A percentile compares a stretch with the other conserved stretches of the same genome.
Conservation (phyloP, 2,329 filamentous ascomycete genomes). For the Fusarium graminum region DNA sequence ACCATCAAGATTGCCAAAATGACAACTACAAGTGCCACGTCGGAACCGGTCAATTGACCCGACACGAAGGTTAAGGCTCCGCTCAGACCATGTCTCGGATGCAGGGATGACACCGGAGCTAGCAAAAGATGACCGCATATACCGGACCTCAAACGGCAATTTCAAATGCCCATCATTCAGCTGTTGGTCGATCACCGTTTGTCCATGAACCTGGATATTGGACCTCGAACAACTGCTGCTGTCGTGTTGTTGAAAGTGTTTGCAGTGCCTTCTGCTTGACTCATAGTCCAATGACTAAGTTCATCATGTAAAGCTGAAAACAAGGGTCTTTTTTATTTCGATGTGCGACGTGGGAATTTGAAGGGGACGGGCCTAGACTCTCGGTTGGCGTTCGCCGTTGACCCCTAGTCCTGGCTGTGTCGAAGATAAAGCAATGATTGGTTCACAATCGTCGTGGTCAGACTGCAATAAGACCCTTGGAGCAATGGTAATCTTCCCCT, state of each 20-base stretch:
- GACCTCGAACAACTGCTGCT: neutral
- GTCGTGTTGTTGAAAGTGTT: neutral
- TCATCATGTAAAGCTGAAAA: conserved; percentile 6
- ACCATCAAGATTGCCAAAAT: neutral
- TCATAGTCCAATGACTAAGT: neutral
- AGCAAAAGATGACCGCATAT: conserved; percentile 13
- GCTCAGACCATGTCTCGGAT: conserved; percentile 1
- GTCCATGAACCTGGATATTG: neutral
- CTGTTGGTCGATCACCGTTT: neutral
- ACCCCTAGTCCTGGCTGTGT: conserved; percentile 11
- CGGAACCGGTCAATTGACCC: neutral
- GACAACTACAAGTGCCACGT: neutral
- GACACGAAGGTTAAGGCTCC: neutral
- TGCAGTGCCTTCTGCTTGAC: neutral
- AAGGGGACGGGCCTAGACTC: neutral
- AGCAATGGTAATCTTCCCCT: conserved; percentile 1
- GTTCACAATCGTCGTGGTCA: neutral
- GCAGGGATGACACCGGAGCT: neutral
- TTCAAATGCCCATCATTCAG: neutral
- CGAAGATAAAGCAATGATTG: conserved; percentile 31
- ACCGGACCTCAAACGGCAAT: neutral
- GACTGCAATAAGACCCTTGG: conserved; percentile 15
- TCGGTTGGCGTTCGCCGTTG: conserved; percentile 1
- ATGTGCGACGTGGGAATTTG: conserved; percentile 5
- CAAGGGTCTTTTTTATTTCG: conserved; percentile 12